phyloP scores from a whole-genome alignment of 345 rosid species.

The Isatis tinctoria region DNA sequence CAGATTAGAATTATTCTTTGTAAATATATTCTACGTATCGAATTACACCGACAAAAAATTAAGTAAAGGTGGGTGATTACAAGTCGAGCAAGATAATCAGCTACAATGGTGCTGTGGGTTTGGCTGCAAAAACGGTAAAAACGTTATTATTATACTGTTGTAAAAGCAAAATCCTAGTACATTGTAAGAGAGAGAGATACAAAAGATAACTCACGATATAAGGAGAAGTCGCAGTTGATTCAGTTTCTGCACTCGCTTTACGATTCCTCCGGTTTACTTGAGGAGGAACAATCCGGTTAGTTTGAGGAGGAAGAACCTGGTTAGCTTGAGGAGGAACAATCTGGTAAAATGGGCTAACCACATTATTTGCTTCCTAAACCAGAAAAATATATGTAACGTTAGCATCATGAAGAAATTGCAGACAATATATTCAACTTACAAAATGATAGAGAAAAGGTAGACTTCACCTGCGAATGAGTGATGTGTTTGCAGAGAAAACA shows the following conservation, averaged over 20 bases:
- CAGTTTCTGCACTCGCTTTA: not conserved
- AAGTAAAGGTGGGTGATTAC: slow-evolving; percentile 3
- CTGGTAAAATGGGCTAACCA: not conserved
- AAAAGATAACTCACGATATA: slow-evolving; percentile 8
- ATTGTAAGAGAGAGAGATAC: not conserved
- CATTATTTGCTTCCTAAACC: not conserved
- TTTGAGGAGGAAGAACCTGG: not conserved
- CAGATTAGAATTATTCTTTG: not conserved
- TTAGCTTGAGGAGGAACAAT: not conserved
- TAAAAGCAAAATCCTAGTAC: not conserved
- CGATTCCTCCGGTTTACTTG: not conserved
- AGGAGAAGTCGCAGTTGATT: slow-evolving; percentile 19
- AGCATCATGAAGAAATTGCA: not conserved
- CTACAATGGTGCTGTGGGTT: not conserved
- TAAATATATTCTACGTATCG: not conserved
- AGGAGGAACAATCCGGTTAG: not conserved
- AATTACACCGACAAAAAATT: not conserved
- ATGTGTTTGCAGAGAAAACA: slow-evolving; percentile 24
- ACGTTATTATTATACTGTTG: not conserved
- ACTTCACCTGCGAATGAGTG: slow-evolving; percentile 1
- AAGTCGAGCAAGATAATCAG: slow-evolving; percentile 3
- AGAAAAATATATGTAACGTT: not conserved
- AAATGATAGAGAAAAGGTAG: not conserved
- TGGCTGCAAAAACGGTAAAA: not conserved
- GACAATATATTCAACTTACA: not conserved